These are phyloP conservation scores for Nakazawaea molendinolei DNA, from an alignment of 805 yeast species.

Conservation along the genomic window DNA sequence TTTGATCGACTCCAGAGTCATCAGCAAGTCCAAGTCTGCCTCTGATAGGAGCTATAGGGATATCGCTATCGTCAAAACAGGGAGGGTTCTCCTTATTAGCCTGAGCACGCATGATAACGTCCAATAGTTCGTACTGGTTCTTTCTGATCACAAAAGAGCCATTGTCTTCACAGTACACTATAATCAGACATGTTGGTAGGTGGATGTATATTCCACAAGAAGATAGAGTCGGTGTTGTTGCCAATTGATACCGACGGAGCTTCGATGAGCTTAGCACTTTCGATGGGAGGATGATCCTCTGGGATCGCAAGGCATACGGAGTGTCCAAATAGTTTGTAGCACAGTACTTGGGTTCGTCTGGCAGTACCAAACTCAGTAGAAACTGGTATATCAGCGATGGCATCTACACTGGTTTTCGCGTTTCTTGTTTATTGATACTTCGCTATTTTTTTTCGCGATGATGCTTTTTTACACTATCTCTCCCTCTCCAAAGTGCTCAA, in stretches of 20 bases:
- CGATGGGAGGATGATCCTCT: background rate
- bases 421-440: no score
- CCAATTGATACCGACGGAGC: constrained; percentile 3
- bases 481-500: no score
- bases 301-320: constrained; percentile 10
- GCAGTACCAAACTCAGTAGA: constrained; percentile 4
- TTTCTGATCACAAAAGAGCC: constrained; percentile 9
- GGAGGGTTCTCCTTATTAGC: background rate
- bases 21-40: no score
- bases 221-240: constrained; percentile 6
- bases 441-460: no score
- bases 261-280: background rate
- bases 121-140: constrained; percentile 5
- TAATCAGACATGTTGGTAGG: constrained; percentile 6
- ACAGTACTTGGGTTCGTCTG: constrained; percentile 3
- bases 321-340: constrained; percentile 8
- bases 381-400: background rate
- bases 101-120: constrained; percentile 1
- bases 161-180: constrained; percentile 5
- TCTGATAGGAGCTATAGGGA: no score
- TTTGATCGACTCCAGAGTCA: no score
- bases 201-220: constrained; percentile 8
- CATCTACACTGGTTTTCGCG: background rate
- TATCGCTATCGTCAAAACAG: background rate
- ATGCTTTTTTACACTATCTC: background rate